A percentile compares a stretch with the other conserved stretches of the same genome.
These are phyloP conservation scores for Arthrobotrys sinensis DNA, from an alignment of 2,329 filamentous ascomycete genomes.

Conservation along the genomic window DNA sequence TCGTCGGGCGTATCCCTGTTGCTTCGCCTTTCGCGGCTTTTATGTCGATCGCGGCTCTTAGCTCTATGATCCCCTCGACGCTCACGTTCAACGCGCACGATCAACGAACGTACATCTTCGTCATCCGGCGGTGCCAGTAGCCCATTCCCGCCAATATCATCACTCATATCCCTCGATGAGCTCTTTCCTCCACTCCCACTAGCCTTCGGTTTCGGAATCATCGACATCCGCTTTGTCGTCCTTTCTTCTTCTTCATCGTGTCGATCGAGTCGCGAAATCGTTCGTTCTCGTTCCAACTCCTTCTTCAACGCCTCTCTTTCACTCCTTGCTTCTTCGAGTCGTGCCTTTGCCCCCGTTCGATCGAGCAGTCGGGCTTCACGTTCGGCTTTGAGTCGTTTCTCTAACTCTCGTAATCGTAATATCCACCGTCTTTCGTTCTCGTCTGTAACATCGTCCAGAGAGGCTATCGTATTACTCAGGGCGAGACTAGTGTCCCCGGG, in stretches of 20 bases:
- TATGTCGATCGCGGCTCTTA: slow-evolving; percentile 59
- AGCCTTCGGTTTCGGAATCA: slow-evolving; percentile 57
- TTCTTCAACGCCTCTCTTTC: slow-evolving; percentile 80
- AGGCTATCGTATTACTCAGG: slow-evolving; percentile 66
- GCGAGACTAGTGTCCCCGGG: slow-evolving; percentile 61
- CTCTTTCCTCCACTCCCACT: slow-evolving; percentile 6
- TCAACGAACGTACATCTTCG: slow-evolving; percentile 59
- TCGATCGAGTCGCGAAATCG: slow-evolving; percentile 50
- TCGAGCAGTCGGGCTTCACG: slow-evolving; percentile 88
- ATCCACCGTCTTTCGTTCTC: slow-evolving; percentile 82
- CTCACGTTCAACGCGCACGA: slow-evolving; percentile 57
- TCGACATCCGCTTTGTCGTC: slow-evolving; percentile 46
- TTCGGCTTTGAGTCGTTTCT: slow-evolving; percentile 89
- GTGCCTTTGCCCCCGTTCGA: slow-evolving; percentile 83
- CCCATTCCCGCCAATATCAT: slow-evolving; percentile 47
- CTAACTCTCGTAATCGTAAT: slow-evolving; percentile 86
- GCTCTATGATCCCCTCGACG: slow-evolving; percentile 47
- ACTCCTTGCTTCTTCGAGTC: slow-evolving; percentile 81
- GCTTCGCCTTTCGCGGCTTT: slow-evolving; percentile 53
- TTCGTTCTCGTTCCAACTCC: slow-evolving; percentile 75
- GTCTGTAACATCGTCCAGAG: slow-evolving; percentile 65
- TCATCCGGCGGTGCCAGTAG: slow-evolving; percentile 54
- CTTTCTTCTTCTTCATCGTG: slow-evolving; percentile 49
- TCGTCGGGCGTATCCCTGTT: slow-evolving; percentile 57
- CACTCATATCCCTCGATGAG: slow-evolving; percentile 39